Base-by-base conservation (phyloP, 345 rosid species). In the Kandelia obovata region DNA sequence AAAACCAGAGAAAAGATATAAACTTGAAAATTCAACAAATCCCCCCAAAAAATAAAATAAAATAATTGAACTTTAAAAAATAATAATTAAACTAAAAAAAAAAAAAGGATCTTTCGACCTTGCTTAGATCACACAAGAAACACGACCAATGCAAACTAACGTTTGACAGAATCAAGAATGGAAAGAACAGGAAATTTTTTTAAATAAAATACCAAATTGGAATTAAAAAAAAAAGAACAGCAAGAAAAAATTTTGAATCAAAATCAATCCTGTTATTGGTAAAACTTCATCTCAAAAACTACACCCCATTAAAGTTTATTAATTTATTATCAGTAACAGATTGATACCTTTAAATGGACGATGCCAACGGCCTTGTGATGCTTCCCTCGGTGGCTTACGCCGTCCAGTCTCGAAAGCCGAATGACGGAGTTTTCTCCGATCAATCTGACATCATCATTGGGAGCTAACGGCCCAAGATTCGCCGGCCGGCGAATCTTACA, bases 261-360 rank as follows among this genome's bases (percentile, higher is more conserved):
- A 71, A 67, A 15, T 17, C 13, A 73, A 78, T 39, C 73, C 73
- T 35, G 7, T 23, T 73, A 66, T 64, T 61, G 51, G 81, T 49
- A 73, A 74, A 69, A 52, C 63, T 60, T 32, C 59, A 3, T 23
- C 39, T 19, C 37, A 43, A 62, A 57, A 66, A 72, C 77, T 70
- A 70, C 78, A 79, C 27, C 53, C 21, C n/a, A 15, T 15, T 49
- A 16, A 46, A 15, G 16, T 7, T 10, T 23, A 15, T 2, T 4
- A 55, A 21, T 55, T 55, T 55, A 3, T 23, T 55, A 21, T 55
- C 25, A 10, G 28, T 0, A 55, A 55, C 10, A 56, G 7, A n/a
- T 56, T 1, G 13, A 30, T 87, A 94, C 98, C 98, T 91, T 89
- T 27, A 91, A 80, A 68, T 82, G 95, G 75, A 89, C 96, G 82